These are phyloP conservation scores for Perkinsus olseni DNA, from an alignment of 169 alveolate species.

Conservation along the genomic window DNA sequence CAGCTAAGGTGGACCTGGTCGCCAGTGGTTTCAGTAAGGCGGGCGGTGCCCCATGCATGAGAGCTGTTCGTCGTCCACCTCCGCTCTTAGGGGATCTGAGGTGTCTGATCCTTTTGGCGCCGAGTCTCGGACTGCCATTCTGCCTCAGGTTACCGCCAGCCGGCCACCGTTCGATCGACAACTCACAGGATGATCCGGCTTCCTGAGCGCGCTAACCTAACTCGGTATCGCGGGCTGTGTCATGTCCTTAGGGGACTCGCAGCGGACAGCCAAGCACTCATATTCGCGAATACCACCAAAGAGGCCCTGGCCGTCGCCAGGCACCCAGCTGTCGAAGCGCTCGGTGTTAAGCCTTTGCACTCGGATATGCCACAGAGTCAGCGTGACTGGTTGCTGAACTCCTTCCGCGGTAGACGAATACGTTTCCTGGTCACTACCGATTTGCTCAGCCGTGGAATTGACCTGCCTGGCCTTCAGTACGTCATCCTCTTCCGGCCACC, in stretches of 20 bases:
- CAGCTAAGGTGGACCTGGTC: background rate
- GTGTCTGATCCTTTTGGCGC: no score
- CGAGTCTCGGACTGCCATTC: background rate
- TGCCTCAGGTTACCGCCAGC: background rate
- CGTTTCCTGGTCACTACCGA: constrained; percentile 67
- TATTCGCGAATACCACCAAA: background rate
- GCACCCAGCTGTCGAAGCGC: background rate
- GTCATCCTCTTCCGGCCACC: constrained; percentile 73
- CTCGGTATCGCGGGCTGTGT: background rate
- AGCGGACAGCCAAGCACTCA: background rate
- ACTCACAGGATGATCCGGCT: background rate
- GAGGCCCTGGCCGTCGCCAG: background rate
- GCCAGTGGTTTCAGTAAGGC: background rate
- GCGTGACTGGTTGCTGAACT: background rate
- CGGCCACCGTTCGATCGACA: background rate
- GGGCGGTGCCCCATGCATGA: background rate
- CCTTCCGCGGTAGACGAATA: constrained; percentile 12
- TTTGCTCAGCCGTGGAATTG: constrained; percentile 73
- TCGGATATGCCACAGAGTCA: background rate
- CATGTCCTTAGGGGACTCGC: background rate
- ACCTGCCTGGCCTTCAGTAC: constrained; percentile 62
- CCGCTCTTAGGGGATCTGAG: no score
- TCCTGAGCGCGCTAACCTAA: background rate
- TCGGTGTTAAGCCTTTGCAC: background rate
- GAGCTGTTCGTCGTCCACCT: background rate